Percentiles rank a stretch among this genome's conserved stretches.
These are phyloP conservation scores for Salix viminalis DNA, from an alignment of 345 rosid genomes.

Conservation along the genomic window DNA sequence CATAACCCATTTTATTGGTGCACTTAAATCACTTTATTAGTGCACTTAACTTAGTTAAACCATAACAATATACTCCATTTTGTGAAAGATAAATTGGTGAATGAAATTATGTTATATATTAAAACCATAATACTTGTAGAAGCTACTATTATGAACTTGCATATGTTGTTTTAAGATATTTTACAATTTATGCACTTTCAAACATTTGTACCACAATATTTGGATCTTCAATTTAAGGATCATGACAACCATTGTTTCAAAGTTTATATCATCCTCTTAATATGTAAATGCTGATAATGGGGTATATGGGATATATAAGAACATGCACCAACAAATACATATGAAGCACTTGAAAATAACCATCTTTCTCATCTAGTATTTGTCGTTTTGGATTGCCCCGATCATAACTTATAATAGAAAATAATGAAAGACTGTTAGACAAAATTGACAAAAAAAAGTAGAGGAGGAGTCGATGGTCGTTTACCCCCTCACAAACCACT, in stretches of 20 bases:
- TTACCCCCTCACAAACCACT: too few species aligned
- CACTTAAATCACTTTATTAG: background rate
- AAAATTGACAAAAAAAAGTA: background rate
- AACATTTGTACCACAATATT: constrained; percentile 88
- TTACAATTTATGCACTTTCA: constrained; percentile 88
- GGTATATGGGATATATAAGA: background rate
- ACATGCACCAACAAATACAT: background rate
- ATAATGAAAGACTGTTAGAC: background rate
- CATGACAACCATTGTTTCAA: constrained; percentile 40
- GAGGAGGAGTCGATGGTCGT: too few species aligned
- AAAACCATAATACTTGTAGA: constrained; percentile 1
- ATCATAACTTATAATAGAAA: constrained; percentile 52
- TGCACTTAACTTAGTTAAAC: background rate
- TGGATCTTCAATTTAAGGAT: constrained; percentile 82
- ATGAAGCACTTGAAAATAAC: constrained; percentile 67
- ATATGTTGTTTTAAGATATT: constrained; percentile 77
- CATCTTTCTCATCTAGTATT: constrained; percentile 49
- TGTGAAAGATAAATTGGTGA: background rate
- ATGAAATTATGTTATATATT: background rate
- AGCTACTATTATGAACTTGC: constrained; percentile 32
- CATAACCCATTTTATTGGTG: too few species aligned
- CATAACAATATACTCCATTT: background rate
- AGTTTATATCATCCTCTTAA: background rate
- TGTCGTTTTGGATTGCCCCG: constrained; percentile 88
- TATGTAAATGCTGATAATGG: background rate